Evolutionary conservation across 1,284 basidiomycete genomes (phyloP).

Genomic region (Ceratobasidium sp.): DNA sequence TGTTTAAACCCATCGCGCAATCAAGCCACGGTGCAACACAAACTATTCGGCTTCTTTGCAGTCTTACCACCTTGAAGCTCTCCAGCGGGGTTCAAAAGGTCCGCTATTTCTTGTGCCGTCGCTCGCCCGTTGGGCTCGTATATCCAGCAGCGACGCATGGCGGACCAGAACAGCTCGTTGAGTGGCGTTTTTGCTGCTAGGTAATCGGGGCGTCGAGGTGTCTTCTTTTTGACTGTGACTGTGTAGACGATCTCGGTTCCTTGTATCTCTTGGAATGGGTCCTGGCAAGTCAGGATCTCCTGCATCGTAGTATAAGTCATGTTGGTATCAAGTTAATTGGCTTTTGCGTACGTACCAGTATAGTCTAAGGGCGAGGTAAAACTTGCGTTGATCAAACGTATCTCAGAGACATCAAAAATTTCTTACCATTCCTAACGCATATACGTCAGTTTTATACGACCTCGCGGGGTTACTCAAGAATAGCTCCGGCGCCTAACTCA

Average conservation of each 20-base stretch:
- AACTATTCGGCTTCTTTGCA: too few species aligned
- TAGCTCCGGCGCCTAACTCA: background rate
- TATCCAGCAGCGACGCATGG: background rate
- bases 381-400: background rate
- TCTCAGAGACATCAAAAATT: background rate
- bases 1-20: too few species aligned
- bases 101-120: background rate
- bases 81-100: background rate
- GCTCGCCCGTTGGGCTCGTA: background rate
- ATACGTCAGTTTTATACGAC: background rate
- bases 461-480: background rate
- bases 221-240: background rate
- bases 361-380: background rate
- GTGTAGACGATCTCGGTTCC: background rate
- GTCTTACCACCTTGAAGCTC: too few species aligned
- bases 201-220: background rate
- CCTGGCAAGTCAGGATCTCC: conserved; percentile 1
- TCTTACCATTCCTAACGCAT: conserved; percentile 10
- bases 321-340: too few species aligned
- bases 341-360: background rate
- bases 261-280: background rate
- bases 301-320: background rate
- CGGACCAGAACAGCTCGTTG: background rate
- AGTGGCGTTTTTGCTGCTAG: background rate
- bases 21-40: too few species aligned